Percentiles rank a stretch among this genome's conserved stretches.
Evolutionary conservation across 768 basidiomycete species (phyloP).

Genomic region (Xanthoconium stramineum): DNA sequence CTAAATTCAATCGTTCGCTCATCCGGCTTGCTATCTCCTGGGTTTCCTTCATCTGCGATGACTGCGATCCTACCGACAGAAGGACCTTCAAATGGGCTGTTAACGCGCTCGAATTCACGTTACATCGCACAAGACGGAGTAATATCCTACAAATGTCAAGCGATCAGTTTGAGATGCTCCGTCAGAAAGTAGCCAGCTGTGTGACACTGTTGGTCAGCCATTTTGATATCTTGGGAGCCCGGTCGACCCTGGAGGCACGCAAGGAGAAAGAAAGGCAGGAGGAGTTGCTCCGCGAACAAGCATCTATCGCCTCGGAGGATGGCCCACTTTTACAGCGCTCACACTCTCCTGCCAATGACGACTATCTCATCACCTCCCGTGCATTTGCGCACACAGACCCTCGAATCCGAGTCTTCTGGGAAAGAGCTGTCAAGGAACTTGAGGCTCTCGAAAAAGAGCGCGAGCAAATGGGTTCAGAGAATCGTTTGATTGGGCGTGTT

Average conservation of each 20-base stretch:
- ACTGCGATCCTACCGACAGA: constrained; percentile 93
- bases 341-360: constrained; percentile 36
- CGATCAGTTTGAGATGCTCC: constrained; percentile 86
- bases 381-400: constrained; percentile 53
- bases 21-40: constrained; percentile 93
- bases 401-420: constrained; percentile 74
- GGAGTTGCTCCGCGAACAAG: constrained; percentile 54
- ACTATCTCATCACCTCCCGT: constrained; percentile 21
- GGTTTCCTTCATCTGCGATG: constrained; percentile 98
- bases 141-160: constrained; percentile 85
- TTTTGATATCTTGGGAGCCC: constrained; percentile 96
- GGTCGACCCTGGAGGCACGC: constrained; percentile 82
- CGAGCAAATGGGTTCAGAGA: constrained; percentile 57
- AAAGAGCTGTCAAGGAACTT: constrained; percentile 59
- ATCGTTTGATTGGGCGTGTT: constrained; percentile 83
- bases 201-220: constrained; percentile 97
- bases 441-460: constrained; percentile 65
- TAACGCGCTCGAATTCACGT: constrained; percentile 89
- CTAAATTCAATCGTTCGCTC: constrained; percentile 78
- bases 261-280: constrained; percentile 87
- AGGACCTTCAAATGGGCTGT: constrained; percentile 99
- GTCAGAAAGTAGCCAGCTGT: constrained; percentile 90
- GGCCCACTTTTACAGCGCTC: constrained; percentile 46
- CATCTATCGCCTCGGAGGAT: constrained; percentile 45
- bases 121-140: constrained; percentile 82